These are phyloP conservation scores for Fusarium foetens DNA, from an alignment of 2,329 filamentous ascomycete species.

Conservation along the genomic window DNA sequence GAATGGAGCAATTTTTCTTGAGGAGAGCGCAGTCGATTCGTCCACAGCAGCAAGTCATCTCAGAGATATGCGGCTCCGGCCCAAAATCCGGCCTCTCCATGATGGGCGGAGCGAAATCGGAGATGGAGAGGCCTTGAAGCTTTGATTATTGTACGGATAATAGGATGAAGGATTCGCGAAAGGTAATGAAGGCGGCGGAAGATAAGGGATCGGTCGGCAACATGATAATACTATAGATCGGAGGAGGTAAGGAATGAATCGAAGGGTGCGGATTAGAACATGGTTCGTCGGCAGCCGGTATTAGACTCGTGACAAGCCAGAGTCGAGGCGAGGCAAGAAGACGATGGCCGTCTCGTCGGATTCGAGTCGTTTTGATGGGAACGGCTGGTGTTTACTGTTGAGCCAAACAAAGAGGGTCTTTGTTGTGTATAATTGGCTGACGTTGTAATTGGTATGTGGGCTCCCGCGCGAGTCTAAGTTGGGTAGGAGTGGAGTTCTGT, in stretches of 20 bases:
- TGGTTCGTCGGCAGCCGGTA: conserved; percentile 6
- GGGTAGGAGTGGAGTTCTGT: conserved; percentile 34
- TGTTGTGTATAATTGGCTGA: conserved; percentile 18
- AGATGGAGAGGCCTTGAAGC: conserved; percentile 36
- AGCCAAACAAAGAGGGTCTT: conserved; percentile 36
- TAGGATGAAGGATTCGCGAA: conserved; percentile 12
- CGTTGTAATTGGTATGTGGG: conserved; percentile 30
- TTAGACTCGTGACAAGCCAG: background rate
- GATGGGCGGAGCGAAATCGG: conserved; percentile 26
- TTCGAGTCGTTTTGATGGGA: conserved; percentile 27
- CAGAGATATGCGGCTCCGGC: conserved; percentile 44
- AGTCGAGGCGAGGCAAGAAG: background rate
- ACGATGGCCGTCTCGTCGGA: conserved; percentile 18
- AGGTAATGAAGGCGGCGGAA: conserved; percentile 9
- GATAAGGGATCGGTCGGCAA: conserved; percentile 25
- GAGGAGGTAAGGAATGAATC: background rate
- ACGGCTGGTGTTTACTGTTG: conserved; percentile 28
- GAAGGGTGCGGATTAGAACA: conserved; percentile 16
- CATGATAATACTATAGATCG: conserved; percentile 33
- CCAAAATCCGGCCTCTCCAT: conserved; percentile 43
- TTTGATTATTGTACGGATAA: conserved; percentile 25
- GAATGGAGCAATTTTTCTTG: conserved; percentile 79
- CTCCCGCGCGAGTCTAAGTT: conserved; percentile 24
- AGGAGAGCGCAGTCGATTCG: conserved; percentile 81
- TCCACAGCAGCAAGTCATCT: conserved; percentile 84